A percentile compares a stretch with the other conserved stretches of the same genome.
These are phyloP conservation scores for Lepidium aucheri DNA, from an alignment of 345 rosid genomes.

Conservation along the genomic window DNA sequence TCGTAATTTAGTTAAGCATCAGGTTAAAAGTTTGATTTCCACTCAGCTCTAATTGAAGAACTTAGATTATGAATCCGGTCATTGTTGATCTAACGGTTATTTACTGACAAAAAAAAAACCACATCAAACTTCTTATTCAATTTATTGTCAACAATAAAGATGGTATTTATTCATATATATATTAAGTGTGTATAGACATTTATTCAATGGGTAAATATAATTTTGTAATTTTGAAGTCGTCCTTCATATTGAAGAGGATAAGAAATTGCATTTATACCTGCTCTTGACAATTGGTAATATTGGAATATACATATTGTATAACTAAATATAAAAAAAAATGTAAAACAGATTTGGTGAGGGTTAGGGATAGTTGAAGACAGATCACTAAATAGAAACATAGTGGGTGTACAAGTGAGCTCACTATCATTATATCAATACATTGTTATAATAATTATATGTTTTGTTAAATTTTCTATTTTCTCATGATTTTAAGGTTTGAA, in stretches of 20 bases:
- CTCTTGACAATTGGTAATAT: not conserved
- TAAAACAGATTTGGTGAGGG: slow-evolving; percentile 13
- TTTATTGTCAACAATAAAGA: too few species aligned
- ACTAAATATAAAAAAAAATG: too few species aligned
- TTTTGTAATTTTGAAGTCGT: not conserved
- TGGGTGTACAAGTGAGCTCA: slow-evolving; percentile 40
- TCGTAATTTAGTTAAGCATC: too few species aligned
- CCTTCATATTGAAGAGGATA: not conserved
- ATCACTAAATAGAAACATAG: slow-evolving; percentile 23
- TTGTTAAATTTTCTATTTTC: slow-evolving; percentile 19
- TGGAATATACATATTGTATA: not conserved
- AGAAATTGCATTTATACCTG: not conserved
- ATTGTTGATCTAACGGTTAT: too few species aligned
- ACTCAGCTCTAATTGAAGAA: too few species aligned
- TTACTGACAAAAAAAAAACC: too few species aligned
- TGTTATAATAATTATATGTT: slow-evolving; percentile 5
- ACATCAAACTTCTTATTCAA: too few species aligned
- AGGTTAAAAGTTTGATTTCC: too few species aligned
- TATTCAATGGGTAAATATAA: not conserved
- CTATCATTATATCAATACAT: slow-evolving; percentile 25
- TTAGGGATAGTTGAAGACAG: slow-evolving; percentile 24
- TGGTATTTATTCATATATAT: too few species aligned
- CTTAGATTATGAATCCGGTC: too few species aligned
- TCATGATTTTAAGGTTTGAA: slow-evolving; percentile 31
- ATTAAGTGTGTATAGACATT: not conserved